Percentiles rank a stretch among this genome's conserved stretches.
These are phyloP conservation scores for Ambrosia hybrid DNA, from an alignment of 140 eudicot species.

Conservation along the genomic window DNA sequence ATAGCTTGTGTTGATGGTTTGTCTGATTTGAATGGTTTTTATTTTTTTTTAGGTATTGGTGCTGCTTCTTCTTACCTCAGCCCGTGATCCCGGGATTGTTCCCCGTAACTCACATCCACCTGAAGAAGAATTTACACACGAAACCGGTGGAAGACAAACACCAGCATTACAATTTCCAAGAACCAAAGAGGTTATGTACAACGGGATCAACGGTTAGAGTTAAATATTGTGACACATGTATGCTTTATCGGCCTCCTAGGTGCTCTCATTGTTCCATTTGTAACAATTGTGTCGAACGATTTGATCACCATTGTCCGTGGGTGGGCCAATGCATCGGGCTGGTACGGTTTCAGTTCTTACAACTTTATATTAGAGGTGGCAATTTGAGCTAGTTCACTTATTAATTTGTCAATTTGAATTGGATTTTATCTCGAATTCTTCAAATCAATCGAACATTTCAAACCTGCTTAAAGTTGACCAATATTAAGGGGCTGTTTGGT, in stretches of 20 bases:
- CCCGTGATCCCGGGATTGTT: constrained; percentile 92
- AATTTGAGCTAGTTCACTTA: background rate
- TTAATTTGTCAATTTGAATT: background rate
- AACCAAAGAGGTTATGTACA: constrained; percentile 86
- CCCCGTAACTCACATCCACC: constrained; percentile 93
- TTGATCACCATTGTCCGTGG: constrained; percentile 98
- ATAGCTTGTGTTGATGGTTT: constrained; percentile 8
- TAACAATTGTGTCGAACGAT: constrained; percentile 88
- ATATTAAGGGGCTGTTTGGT: too few species aligned
- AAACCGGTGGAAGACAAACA: constrained; percentile 56
- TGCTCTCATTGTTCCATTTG: constrained; percentile 95
- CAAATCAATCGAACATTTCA: background rate
- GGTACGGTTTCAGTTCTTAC: constrained; percentile 42
- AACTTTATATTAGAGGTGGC: constrained; percentile 8
- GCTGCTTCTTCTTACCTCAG: constrained; percentile 67
- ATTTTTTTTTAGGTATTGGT: constrained; percentile 53
- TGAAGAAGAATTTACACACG: constrained; percentile 70
- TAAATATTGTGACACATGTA: constrained; percentile 90
- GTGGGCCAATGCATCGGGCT: constrained; percentile 93
- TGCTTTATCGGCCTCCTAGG: constrained; percentile 95
- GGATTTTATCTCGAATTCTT: background rate
- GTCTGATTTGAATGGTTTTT: background rate
- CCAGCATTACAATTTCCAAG: constrained; percentile 74
- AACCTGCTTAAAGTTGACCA: background rate
- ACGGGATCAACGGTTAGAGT: constrained; percentile 73